Percentiles rank a stretch among this genome's conserved stretches.
phyloP scores from a whole-genome alignment of 2,329 filamentous ascomycete species.

The Mycosphaerelloides madeirae region DNA sequence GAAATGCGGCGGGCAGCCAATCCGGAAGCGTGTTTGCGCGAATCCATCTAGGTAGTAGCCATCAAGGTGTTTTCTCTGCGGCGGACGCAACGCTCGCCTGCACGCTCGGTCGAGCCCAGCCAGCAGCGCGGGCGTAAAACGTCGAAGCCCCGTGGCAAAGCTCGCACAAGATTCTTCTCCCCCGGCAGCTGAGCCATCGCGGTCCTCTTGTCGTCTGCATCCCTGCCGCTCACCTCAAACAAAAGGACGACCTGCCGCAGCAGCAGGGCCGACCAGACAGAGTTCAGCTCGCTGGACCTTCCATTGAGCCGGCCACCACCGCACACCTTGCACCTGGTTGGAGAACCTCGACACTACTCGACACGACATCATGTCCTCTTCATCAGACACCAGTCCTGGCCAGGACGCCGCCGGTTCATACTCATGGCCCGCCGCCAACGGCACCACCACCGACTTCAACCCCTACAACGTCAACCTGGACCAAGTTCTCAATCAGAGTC shows the following conservation, averaged over 20 bases:
- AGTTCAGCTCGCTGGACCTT: background rate
- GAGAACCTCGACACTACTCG: too few relatives aligned
- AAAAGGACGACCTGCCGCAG: too few relatives aligned
- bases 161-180: constrained; percentile 1
- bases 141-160: constrained; percentile 13
- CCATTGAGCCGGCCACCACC: too few relatives aligned
- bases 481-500: constrained; percentile 8
- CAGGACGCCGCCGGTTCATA: constrained; percentile 1
- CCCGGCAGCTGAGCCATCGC: too few relatives aligned
- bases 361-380: background rate
- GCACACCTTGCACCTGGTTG: too few relatives aligned
- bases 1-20: too few relatives aligned
- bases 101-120: background rate
- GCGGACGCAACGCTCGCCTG: constrained; percentile 1
- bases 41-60: constrained; percentile 5
- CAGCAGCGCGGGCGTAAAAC: constrained; percentile 8
- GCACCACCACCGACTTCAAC: constrained; percentile 2
- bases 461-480: constrained; percentile 17
- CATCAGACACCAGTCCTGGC: constrained; percentile 8
- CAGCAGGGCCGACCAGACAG: background rate
- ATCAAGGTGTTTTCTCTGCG: constrained; percentile 20
- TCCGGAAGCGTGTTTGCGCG: too few relatives aligned
- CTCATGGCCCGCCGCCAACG: background rate
- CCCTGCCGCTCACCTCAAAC: background rate
- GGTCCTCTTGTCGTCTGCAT: background rate